A percentile compares a stretch with the other conserved stretches of the same genome.
Evolutionary conservation across 176 grass and related monocot species (phyloP).

Genomic region (Alloteropsis semialata): DNA sequence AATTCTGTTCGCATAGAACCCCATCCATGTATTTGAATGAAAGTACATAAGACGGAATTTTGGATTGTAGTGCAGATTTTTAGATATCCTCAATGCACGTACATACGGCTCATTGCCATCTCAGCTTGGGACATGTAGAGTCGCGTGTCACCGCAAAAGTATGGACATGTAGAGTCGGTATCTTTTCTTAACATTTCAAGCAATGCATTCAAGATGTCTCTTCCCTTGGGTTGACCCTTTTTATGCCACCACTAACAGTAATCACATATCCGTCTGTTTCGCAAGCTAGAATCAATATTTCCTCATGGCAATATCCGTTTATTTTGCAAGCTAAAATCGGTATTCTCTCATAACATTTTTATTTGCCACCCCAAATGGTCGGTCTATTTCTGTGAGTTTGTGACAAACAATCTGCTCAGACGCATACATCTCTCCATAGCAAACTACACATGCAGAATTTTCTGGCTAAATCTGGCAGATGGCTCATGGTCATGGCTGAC

Average conservation of each 20-base stretch:
- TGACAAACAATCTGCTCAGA: not conserved
- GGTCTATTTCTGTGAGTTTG: not conserved
- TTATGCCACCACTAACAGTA: not conserved
- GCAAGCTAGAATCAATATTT: not conserved
- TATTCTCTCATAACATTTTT: not conserved
- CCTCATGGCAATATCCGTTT: not conserved
- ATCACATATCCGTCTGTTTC: not conserved
- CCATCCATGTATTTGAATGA: not conserved
- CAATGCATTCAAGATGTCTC: no score
- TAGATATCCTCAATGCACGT: not conserved
- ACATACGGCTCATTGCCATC: not conserved
- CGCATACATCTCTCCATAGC: no score
- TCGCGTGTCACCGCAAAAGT: no score
- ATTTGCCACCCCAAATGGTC: not conserved
- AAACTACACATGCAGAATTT: not conserved
- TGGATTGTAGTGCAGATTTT: not conserved
- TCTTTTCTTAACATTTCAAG: no score
- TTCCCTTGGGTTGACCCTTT: no score
- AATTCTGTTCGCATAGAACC: not conserved
- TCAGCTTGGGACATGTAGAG: no score
- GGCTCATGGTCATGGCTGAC: no score
- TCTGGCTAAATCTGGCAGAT: not conserved
- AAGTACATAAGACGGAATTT: constrained; percentile 8
- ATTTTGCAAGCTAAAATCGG: not conserved
- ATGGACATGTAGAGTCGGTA: no score